phyloP scores from a whole-genome alignment of 2,329 filamentous ascomycete species.

The Ceratocystis lukuohia region DNA sequence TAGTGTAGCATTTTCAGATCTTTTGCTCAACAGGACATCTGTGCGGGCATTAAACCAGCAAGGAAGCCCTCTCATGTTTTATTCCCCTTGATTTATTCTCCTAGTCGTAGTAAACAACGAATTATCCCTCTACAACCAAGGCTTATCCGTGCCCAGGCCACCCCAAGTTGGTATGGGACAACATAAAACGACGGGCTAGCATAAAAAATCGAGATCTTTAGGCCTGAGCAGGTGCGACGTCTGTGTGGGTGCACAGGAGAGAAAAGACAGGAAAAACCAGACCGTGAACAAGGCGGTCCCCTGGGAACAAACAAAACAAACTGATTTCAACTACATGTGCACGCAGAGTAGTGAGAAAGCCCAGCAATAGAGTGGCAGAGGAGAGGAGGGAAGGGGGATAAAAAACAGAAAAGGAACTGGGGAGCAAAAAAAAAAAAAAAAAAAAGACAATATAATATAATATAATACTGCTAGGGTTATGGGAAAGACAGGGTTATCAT shows the following conservation, averaged over 20 bases:
- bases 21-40: neutral
- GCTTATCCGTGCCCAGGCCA: neutral
- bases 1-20: slow-evolving; percentile 5
- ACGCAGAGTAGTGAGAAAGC: neutral
- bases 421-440: neutral
- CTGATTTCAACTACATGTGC: neutral
- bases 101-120: too few relatives aligned
- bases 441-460: neutral
- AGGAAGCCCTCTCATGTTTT: neutral
- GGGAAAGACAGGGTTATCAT: neutral
- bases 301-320: neutral
- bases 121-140: too few relatives aligned
- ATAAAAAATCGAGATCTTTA: slow-evolving; percentile 4
- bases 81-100: neutral
- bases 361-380: neutral
- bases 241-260: neutral
- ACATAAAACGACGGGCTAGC: neutral
- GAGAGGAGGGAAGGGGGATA: neutral
- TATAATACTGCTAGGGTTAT: neutral
- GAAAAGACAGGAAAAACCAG: neutral
- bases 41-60: neutral
- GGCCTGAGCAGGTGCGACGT: neutral
- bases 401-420: neutral
- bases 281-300: neutral
- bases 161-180: neutral